Conservation (phyloP, 2,329 filamentous ascomycete genomes). For the Calonectria pseudoturangicola region DNA sequence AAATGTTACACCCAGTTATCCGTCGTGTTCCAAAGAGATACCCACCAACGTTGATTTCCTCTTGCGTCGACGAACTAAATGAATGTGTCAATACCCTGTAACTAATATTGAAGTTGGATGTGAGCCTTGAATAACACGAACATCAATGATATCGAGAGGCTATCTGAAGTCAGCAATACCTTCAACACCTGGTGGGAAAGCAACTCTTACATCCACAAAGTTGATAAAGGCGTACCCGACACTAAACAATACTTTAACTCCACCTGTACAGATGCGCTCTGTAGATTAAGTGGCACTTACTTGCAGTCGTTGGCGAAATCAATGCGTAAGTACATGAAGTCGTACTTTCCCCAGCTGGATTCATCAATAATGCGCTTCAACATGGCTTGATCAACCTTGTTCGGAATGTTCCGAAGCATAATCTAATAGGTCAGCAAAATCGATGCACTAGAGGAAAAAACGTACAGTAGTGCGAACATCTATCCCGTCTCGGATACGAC, state of each 20-base stretch:
- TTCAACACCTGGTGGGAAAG: background rate
- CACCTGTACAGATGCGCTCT: no score
- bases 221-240: constrained; percentile 99
- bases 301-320: constrained; percentile 91
- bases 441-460: constrained; percentile 32
- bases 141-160: constrained; percentile 84
- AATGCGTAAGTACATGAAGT: constrained; percentile 96
- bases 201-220: constrained; percentile 82
- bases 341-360: constrained; percentile 87
- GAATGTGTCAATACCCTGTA: constrained; percentile 43
- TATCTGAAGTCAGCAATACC: constrained; percentile 64
- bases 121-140: constrained; percentile 60
- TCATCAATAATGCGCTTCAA: constrained; percentile 88
- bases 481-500: constrained; percentile 77
- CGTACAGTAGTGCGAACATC: constrained; percentile 86
- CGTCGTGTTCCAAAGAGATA: constrained; percentile 36
- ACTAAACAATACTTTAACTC: constrained; percentile 67
- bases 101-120: background rate
- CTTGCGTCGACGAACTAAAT: constrained; percentile 83
- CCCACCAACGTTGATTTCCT: constrained; percentile 81
- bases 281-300: constrained; percentile 67
- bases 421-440: constrained; percentile 71
- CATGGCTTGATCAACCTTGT: constrained; percentile 86
- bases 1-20: background rate
- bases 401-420: constrained; percentile 96